These are phyloP conservation scores for Fomitopsis betulina DNA, from an alignment of 1,284 basidiomycete species.

Conservation along the genomic window DNA sequence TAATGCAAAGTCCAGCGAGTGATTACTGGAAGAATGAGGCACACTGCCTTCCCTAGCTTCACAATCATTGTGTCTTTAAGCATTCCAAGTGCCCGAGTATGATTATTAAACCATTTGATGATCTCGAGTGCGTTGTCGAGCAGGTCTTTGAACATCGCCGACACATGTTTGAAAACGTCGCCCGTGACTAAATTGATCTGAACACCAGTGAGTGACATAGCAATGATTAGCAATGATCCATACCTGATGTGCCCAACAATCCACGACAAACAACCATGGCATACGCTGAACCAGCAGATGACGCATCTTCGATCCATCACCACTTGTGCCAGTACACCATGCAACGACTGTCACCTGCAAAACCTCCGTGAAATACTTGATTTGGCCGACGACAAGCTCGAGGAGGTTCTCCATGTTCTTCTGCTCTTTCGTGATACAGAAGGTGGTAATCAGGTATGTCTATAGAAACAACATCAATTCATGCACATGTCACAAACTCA, in stretches of 20 bases:
- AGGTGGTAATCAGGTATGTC: not conserved
- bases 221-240: too few relatives aligned
- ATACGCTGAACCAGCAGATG: constrained; percentile 13
- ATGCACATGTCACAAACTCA: too few relatives aligned
- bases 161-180: not conserved
- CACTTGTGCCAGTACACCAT: constrained; percentile 26
- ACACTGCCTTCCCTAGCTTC: not conserved
- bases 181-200: not conserved
- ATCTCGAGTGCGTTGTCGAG: constrained; percentile 20
- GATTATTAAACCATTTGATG: constrained; percentile 32
- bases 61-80: constrained; percentile 19
- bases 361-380: constrained; percentile 14
- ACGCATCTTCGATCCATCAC: constrained; percentile 28
- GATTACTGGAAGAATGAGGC: constrained; percentile 11
- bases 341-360: constrained; percentile 22
- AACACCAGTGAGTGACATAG: not conserved
- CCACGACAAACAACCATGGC: constrained; percentile 20
- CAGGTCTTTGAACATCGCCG: not conserved
- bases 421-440: constrained; percentile 17
- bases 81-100: constrained; percentile 24
- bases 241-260: constrained; percentile 34
- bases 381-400: constrained; percentile 22
- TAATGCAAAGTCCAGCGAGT: constrained; percentile 16
- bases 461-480: too few relatives aligned
- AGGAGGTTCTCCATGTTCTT: constrained; percentile 30